Base-by-base conservation (phyloP, 495 filamentous ascomycete species). In the Pyronema domesticum region DNA sequence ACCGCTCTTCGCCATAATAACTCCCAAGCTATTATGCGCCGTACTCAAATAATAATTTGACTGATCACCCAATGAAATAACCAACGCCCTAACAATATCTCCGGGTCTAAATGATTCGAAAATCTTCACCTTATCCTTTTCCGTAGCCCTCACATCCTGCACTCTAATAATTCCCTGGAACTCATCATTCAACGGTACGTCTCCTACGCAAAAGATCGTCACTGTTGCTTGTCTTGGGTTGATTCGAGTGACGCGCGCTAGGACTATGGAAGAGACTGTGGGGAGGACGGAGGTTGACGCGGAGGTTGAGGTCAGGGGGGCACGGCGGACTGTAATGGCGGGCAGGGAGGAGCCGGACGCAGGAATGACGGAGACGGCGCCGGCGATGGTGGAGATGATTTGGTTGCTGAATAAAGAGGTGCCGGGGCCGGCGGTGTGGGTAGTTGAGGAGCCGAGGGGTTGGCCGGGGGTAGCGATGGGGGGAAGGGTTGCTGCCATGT, bases 121-220 rank as follows among this genome's bases (percentile, higher is more conserved):
- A 57, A 95, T 81, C 65, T 85, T 84, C 18, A 96, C 86, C 53
- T 80, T 82, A 56, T 98, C 91, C 71, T 94, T 94, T 76, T 98
- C 91, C 39, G 89, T 94, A 14, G 86, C 87, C 51, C 91, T 74
- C 10, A 98, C 85, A 62, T 98, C 91, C 69, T 96, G 89, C 57
- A 79, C 79, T 7, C 89, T 74, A 44, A 78, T 76, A 23, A 80
- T 58, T 17, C 76, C 78, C 68, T 75, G 72, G 72, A 76, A 77
- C 64, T 77, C 75, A 30, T 75, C 74, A 55, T 83, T 78, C 30
- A 75, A 54, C 37, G 77, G 69, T 3, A 73, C 74, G 42, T 82
- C 82, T 45, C 80, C 76, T 13, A 89, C 80, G 40, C 86, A 80
- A 30, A 91, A 72, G 52, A 98, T 94, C 14, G 77, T 81, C 23